Conservation (phyloP, 2,329 filamentous ascomycete species). For the Thyridium curvatum region DNA sequence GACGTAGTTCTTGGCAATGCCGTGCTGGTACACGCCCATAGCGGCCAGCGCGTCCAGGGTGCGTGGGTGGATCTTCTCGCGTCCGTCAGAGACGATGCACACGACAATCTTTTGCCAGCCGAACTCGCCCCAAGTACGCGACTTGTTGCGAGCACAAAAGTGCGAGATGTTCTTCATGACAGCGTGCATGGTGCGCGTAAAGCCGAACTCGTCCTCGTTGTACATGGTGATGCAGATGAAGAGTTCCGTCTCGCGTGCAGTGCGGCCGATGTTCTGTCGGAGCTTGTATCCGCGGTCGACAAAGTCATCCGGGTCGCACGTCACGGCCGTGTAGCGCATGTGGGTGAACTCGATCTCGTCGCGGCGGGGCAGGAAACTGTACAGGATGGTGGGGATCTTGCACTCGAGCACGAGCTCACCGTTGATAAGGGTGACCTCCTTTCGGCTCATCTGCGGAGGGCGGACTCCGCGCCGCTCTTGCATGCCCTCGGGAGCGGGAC, state of each 20-base stretch:
- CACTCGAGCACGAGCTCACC: slow-evolving; percentile 96
- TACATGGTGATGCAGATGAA: slow-evolving; percentile 99
- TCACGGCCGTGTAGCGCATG: slow-evolving; percentile 98
- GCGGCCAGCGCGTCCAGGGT: slow-evolving; percentile 92
- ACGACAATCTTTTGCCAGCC: slow-evolving; percentile 99
- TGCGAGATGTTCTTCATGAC: slow-evolving; percentile 98
- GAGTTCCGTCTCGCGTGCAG: slow-evolving; percentile 82
- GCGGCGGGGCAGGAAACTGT: slow-evolving; percentile 89
- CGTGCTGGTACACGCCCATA: slow-evolving; percentile 96
- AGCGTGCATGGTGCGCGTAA: slow-evolving; percentile 96
- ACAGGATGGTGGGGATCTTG: slow-evolving; percentile 97
- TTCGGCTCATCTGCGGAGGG: slow-evolving; percentile 80
- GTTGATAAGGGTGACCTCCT: slow-evolving; percentile 94
- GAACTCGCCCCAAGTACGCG: slow-evolving; percentile 90
- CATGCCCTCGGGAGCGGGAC: slow-evolving; percentile 77
- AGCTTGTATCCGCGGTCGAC: slow-evolving; percentile 84
- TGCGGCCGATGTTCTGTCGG: slow-evolving; percentile 81
- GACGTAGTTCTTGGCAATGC: slow-evolving; percentile 97
- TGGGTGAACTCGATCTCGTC: slow-evolving; percentile 97
- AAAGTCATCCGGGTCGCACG: slow-evolving; percentile 93
- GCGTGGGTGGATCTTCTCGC: slow-evolving; percentile 81
- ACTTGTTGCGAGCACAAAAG: slow-evolving; percentile 88
- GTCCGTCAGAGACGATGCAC: slow-evolving; percentile 90
- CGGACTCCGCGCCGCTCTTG: slow-evolving; percentile 85
- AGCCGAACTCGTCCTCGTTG: slow-evolving; percentile 95